Percentiles rank a stretch among this genome's conserved stretches.
Evolutionary conservation across 2,329 filamentous ascomycete species (phyloP).

Genomic region (Hypocrella siamensis): DNA sequence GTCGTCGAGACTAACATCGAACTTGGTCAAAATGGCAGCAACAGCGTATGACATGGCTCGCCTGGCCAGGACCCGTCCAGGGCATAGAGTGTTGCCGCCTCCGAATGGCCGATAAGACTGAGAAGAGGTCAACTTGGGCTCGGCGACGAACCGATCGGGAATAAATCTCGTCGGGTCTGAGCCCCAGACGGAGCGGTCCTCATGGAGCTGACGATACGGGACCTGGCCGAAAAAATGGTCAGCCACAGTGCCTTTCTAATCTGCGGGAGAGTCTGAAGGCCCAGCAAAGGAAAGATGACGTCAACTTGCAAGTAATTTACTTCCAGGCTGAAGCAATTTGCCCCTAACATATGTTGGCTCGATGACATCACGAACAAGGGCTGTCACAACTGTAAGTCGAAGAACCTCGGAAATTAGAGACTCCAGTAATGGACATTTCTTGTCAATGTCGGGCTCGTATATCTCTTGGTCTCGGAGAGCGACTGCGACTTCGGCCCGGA

Average conservation of each 20-base stretch:
- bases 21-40: not conserved
- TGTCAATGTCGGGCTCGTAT: not conserved
- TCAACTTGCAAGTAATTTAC: not conserved
- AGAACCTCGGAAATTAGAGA: not conserved
- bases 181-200: not conserved
- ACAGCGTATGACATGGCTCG: not conserved
- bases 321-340: not conserved
- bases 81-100: not conserved
- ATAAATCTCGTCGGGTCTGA: not conserved
- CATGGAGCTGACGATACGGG: not conserved
- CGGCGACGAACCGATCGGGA: not conserved
- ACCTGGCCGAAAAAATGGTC: too few species aligned
- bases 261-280: too few species aligned
- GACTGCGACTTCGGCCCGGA: not conserved
- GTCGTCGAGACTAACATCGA: not conserved
- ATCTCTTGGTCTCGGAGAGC: not conserved
- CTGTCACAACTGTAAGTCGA: not conserved
- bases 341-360: not conserved
- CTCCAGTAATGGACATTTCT: not conserved
- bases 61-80: not conserved
- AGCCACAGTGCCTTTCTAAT: too few species aligned
- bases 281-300: not conserved
- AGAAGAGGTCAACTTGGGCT: not conserved
- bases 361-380: not conserved
- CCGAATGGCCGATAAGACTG: not conserved